These are phyloP conservation scores for Malassezia restricta DNA, from an alignment of 1,284 basidiomycete species.

Conservation along the genomic window DNA sequence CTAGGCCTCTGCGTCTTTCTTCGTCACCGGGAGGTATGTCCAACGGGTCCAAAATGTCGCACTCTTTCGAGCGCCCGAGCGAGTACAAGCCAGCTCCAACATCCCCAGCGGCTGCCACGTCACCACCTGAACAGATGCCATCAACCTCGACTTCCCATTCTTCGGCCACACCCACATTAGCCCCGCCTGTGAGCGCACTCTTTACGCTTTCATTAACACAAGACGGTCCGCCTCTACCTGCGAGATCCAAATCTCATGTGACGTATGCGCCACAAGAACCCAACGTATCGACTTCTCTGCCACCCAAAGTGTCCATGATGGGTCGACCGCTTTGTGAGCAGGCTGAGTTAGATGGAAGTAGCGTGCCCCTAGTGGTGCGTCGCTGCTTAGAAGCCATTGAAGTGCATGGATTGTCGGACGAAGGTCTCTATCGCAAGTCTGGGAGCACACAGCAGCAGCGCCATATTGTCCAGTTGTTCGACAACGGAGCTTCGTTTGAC, in stretches of 20 bases:
- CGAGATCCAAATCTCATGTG: neutral
- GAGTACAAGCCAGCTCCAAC: constrained; percentile 10
- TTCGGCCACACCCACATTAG: neutral
- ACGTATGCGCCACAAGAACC: neutral
- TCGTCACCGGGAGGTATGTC: neutral
- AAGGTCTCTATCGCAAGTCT: constrained; percentile 93
- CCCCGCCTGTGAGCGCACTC: neutral
- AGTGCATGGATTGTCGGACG: constrained; percentile 60
- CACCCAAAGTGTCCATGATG: constrained; percentile 62
- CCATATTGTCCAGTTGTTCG: constrained; percentile 84
- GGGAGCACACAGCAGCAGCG: constrained; percentile 86
- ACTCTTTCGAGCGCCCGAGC: neutral
- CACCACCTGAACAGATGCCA: constrained; percentile 12
- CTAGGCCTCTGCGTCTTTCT: neutral
- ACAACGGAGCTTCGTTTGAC: constrained; percentile 81
- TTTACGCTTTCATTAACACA: neutral
- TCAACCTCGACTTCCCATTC: neutral
- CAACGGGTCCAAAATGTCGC: neutral
- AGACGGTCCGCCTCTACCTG: neutral
- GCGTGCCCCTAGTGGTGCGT: constrained; percentile 75
- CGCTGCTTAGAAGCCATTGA: constrained; percentile 49
- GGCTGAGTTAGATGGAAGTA: constrained; percentile 58
- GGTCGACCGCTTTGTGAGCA: constrained; percentile 77
- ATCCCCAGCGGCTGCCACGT: neutral
- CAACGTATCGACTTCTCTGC: neutral